Evolutionary conservation across 345 rosid species (phyloP).

Genomic region (Brassica napus): DNA sequence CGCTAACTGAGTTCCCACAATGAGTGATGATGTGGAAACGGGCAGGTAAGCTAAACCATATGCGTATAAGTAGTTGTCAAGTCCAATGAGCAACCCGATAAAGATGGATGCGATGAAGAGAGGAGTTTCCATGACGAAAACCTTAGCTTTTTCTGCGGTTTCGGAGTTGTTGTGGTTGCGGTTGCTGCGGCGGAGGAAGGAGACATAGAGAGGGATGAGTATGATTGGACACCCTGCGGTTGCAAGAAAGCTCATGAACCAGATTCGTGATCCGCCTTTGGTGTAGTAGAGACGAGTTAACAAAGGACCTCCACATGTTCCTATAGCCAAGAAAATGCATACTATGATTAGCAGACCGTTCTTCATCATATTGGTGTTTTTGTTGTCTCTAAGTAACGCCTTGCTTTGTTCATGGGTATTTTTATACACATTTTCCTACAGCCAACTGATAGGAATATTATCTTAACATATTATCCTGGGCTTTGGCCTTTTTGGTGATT

Average conservation of each 20-base stretch:
- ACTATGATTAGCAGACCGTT: constrained; percentile 34
- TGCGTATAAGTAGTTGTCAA: constrained; percentile 69
- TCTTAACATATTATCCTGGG: neutral
- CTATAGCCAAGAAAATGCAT: constrained; percentile 47
- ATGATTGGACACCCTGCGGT: constrained; percentile 55
- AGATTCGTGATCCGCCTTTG: constrained; percentile 70
- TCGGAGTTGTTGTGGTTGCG: neutral
- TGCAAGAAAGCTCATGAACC: constrained; percentile 71
- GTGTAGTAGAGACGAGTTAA: constrained; percentile 24
- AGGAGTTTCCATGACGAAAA: constrained; percentile 45
- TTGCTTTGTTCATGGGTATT: neutral
- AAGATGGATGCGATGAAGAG: constrained; percentile 46
- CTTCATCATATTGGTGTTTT: constrained; percentile 12
- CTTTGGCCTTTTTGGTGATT: neutral
- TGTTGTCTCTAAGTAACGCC: neutral
- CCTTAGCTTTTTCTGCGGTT: neutral
- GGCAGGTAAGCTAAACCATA: constrained; percentile 70
- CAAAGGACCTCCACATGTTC: constrained; percentile 68
- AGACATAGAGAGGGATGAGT: constrained; percentile 47
- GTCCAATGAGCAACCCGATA: constrained; percentile 57
- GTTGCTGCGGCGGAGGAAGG: constrained; percentile 34
- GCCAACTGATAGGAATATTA: neutral
- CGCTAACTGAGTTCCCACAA: constrained; percentile 60
- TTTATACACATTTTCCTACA: neutral
- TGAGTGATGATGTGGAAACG: constrained; percentile 64